Evolutionary conservation across 169 alveolate genomes (phyloP).

Genomic region (Blepharisma undulans): DNA sequence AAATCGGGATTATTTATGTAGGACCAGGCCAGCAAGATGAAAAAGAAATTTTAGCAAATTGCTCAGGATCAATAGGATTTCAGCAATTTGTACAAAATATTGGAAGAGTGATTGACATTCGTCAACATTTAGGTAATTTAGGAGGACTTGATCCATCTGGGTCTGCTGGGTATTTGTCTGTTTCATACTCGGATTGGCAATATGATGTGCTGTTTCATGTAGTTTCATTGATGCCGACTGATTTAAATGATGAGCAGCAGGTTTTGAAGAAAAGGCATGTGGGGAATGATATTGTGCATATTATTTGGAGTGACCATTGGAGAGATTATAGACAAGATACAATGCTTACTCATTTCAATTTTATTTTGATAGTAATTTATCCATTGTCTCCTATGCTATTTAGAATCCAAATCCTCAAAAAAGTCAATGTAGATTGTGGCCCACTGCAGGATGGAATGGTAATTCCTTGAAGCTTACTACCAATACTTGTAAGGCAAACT

Average conservation of each 20-base stretch:
- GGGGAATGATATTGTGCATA: constrained; percentile 42
- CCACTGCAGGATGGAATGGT: constrained; percentile 47
- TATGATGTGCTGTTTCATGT: constrained; percentile 36
- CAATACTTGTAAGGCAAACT: constrained; percentile 21
- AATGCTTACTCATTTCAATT: constrained; percentile 22
- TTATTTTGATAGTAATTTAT: constrained; percentile 35
- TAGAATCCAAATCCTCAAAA: constrained; percentile 25
- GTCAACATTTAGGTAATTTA: constrained; percentile 15
- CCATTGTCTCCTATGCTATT: constrained; percentile 35
- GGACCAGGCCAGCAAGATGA: constrained; percentile 11
- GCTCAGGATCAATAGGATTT: constrained; percentile 23
- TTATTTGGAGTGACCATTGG: constrained; percentile 39
- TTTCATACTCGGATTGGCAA: constrained; percentile 35
- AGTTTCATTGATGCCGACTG: constrained; percentile 39
- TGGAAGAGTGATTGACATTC: constrained; percentile 25
- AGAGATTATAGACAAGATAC: constrained; percentile 44
- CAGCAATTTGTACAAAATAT: constrained; percentile 6
- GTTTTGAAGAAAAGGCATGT: constrained; percentile 42
- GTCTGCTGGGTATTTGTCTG: constrained; percentile 9
- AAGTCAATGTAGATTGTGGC: constrained; percentile 8
- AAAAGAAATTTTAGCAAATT: constrained; percentile 40
- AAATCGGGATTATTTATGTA: constrained; percentile 39
- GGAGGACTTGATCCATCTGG: constrained; percentile 40
- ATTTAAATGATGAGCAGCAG: constrained; percentile 37
- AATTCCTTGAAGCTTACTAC: constrained; percentile 2